A percentile compares a stretch with the other conserved stretches of the same genome.
phyloP scores from a whole-genome alignment of 2,329 filamentous ascomycete genomes.

The Fusarium ambrosium region DNA sequence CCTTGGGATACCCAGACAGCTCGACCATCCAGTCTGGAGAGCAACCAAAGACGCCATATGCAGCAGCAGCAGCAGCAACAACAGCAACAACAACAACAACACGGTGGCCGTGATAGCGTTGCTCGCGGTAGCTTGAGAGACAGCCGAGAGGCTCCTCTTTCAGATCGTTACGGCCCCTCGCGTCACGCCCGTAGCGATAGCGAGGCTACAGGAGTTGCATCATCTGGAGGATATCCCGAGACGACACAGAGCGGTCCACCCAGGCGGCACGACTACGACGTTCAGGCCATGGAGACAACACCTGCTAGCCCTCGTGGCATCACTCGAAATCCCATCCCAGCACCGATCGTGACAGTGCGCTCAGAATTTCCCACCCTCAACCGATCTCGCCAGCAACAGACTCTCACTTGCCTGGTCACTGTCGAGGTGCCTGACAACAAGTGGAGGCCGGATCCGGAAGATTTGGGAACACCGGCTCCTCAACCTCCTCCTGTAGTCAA shows the following conservation, averaged over 20 bases:
- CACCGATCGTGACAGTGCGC: constrained; percentile 91
- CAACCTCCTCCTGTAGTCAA: constrained; percentile 56
- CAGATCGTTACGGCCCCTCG: constrained; percentile 61
- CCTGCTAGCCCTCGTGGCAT: constrained; percentile 79
- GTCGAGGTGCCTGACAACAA: constrained; percentile 94
- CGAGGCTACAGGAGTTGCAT: constrained; percentile 78
- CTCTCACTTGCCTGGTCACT: constrained; percentile 92
- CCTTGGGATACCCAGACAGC: constrained; percentile 76
- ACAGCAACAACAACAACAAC: constrained; percentile 23
- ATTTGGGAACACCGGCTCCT: constrained; percentile 71
- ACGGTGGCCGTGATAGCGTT: constrained; percentile 52
- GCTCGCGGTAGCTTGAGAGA: constrained; percentile 61
- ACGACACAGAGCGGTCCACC: constrained; percentile 77
- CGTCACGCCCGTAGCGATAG: constrained; percentile 84
- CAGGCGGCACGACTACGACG: constrained; percentile 91
- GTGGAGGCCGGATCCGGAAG: constrained; percentile 88
- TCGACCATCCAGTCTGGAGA: constrained; percentile 67
- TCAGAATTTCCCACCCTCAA: constrained; percentile 97
- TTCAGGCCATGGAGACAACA: constrained; percentile 94
- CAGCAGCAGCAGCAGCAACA: constrained; percentile 44
- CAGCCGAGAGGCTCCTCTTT: constrained; percentile 61
- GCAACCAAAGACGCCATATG: constrained; percentile 53
- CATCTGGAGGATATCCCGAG: constrained; percentile 85
- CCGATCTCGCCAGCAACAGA: constrained; percentile 93
- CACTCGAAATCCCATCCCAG: constrained; percentile 87